phyloP scores from a whole-genome alignment of 768 basidiomycete species.

The Trametes maxima region DNA sequence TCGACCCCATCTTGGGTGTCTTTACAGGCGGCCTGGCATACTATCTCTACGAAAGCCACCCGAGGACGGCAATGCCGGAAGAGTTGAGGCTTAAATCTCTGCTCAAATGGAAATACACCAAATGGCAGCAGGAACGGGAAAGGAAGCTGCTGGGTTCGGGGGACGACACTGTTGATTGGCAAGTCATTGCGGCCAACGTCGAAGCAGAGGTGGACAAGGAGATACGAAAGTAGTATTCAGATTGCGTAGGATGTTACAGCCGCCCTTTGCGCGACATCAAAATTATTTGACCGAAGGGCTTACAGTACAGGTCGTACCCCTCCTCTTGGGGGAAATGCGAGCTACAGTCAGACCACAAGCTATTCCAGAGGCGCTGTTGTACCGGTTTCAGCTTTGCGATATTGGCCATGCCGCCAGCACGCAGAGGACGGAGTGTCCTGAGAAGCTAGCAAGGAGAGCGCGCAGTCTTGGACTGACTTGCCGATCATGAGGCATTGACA shows the following conservation, averaged over 20 bases:
- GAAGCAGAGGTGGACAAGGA: conserved; percentile 7
- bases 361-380: too few relatives aligned
- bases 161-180: conserved; percentile 27
- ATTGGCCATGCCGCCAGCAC: too few relatives aligned
- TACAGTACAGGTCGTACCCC: too few relatives aligned
- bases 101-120: conserved; percentile 67
- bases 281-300: too few relatives aligned
- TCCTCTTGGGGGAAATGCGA: too few relatives aligned
- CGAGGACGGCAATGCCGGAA: conserved; percentile 62
- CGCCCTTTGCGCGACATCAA: background rate
- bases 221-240: background rate
- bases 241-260: background rate
- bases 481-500: too few relatives aligned
- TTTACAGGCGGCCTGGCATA: conserved; percentile 80
- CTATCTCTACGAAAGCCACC: conserved; percentile 79
- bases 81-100: conserved; percentile 59
- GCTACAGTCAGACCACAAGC: too few relatives aligned
- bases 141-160: conserved; percentile 15
- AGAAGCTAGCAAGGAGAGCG: too few relatives aligned
- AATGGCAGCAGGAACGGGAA: conserved; percentile 34
- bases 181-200: conserved; percentile 20
- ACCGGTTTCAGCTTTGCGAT: too few relatives aligned
- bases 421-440: too few relatives aligned
- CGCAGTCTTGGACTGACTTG: too few relatives aligned
- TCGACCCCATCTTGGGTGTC: conserved; percentile 75